Percentiles rank a stretch among this genome's conserved stretches.
Evolutionary conservation across 352 stramenopile genomes (phyloP).

Genomic region (Phytophthora chlamydospora): DNA sequence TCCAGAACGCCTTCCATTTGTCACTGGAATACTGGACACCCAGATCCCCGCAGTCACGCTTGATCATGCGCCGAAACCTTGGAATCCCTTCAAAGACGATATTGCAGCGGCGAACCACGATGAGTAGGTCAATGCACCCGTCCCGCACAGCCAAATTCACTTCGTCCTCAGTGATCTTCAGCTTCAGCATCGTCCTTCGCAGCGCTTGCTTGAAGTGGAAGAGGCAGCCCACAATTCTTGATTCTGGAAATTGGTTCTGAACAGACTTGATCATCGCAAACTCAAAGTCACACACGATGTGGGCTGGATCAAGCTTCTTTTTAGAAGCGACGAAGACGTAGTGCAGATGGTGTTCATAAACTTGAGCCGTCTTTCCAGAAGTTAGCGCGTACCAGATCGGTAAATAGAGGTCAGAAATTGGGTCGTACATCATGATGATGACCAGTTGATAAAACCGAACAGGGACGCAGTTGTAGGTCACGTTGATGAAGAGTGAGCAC

Average conservation of each 20-base stretch:
- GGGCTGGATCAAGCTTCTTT: neutral
- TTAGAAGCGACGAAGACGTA: slow-evolving; percentile 3
- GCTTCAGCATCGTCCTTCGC: slow-evolving; percentile 7
- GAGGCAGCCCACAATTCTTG: slow-evolving; percentile 7
- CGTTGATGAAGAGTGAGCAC: slow-evolving; percentile 10
- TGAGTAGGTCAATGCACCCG: slow-evolving; percentile 5
- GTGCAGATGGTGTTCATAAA: slow-evolving; percentile 5
- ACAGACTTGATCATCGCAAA: slow-evolving; percentile 10
- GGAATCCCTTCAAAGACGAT: neutral
- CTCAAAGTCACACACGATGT: slow-evolving; percentile 11
- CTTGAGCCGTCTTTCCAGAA: slow-evolving; percentile 2
- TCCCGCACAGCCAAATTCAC: slow-evolving; percentile 1
- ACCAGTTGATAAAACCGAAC: slow-evolving; percentile 15
- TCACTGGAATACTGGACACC: neutral
- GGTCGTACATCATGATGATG: slow-evolving; percentile 15
- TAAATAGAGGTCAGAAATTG: slow-evolving; percentile 8
- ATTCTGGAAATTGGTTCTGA: slow-evolving; percentile 14
- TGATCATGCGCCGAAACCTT: neutral
- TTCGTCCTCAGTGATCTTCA: slow-evolving; percentile 11
- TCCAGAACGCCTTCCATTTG: slow-evolving; percentile 12
- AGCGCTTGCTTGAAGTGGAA: slow-evolving; percentile 22
- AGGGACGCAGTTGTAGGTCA: slow-evolving; percentile 12
- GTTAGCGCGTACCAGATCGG: slow-evolving; percentile 10
- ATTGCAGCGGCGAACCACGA: neutral
- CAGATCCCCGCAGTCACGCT: neutral